A percentile compares a stretch with the other conserved stretches of the same genome.
These are phyloP conservation scores for Fusarium musae DNA, from an alignment of 2,329 filamentous ascomycete species.

Conservation along the genomic window DNA sequence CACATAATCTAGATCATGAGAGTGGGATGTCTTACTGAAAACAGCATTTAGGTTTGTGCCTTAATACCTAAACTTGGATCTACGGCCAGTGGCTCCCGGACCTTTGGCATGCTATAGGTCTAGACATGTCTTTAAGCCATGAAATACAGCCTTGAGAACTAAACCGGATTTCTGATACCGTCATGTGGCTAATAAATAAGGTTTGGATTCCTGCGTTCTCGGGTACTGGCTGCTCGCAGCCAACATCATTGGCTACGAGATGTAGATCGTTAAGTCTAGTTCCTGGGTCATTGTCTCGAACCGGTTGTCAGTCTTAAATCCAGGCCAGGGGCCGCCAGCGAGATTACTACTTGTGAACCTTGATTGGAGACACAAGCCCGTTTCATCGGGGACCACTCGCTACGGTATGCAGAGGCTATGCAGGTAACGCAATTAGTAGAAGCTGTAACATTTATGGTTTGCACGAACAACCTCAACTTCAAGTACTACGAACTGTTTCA, in stretches of 20 bases:
- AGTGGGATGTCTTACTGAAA: accelerated
- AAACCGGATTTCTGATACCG: not conserved
- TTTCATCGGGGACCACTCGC: not conserved
- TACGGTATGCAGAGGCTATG: no score
- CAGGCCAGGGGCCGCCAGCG: not conserved
- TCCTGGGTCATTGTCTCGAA: not conserved
- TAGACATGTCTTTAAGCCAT: not conserved
- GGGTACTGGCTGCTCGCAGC: not conserved
- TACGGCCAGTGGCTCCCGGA: not conserved
- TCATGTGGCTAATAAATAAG: no score
- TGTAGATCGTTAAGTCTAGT: not conserved
- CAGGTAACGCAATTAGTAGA: accelerated
- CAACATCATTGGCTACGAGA: not conserved
- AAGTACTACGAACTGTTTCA: no score
- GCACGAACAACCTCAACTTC: no score
- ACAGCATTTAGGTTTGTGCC: not conserved
- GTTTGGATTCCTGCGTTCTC: not conserved
- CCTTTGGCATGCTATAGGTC: not conserved
- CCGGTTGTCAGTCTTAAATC: accelerated
- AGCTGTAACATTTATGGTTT: accelerated
- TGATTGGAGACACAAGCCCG: accelerated
- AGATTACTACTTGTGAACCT: accelerated
- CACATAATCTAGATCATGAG: not conserved
- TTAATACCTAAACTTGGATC: not conserved
- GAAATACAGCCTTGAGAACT: not conserved